A percentile compares a stretch with the other conserved stretches of the same genome.
phyloP scores from a whole-genome alignment of 805 yeast genomes.

The Zygosaccharomyces rouxii region DNA sequence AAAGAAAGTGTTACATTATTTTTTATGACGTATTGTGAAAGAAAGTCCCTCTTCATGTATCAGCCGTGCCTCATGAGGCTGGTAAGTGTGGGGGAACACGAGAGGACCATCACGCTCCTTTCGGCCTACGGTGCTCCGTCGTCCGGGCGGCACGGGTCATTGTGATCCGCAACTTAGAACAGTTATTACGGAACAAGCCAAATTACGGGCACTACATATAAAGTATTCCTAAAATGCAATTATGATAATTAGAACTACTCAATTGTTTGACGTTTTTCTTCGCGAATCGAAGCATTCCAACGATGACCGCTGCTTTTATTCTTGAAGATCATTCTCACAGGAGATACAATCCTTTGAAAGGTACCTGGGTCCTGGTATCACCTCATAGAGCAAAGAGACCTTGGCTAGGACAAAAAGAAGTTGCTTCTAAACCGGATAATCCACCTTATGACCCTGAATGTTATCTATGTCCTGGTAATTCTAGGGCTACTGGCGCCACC shows the following conservation, averaged over 20 bases:
- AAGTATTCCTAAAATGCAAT: no score
- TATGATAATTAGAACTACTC: no score
- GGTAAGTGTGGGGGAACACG: background rate
- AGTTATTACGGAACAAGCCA: background rate
- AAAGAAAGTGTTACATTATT: no score
- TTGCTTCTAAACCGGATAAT: constrained; percentile 37
- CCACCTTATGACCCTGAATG: constrained; percentile 62
- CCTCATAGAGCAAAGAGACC: constrained; percentile 78
- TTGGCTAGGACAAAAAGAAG: constrained; percentile 74
- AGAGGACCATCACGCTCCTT: background rate
- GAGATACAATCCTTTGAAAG: constrained; percentile 65
- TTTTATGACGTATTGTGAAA: background rate
- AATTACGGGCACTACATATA: no score
- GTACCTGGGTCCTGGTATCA: constrained; percentile 64
- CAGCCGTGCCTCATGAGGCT: background rate
- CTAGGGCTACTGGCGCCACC: constrained; percentile 54
- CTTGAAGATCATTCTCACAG: constrained; percentile 61
- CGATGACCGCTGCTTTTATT: constrained; percentile 35
- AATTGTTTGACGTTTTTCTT: background rate
- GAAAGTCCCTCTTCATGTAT: background rate
- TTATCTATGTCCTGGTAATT: constrained; percentile 68
- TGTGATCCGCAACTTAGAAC: background rate
- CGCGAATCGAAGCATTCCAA: background rate
- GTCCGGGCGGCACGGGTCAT: background rate
- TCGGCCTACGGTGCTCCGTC: constrained; percentile 3